phyloP scores from a whole-genome alignment of 106 monocot genomes.

The Dendrobium nobile region DNA sequence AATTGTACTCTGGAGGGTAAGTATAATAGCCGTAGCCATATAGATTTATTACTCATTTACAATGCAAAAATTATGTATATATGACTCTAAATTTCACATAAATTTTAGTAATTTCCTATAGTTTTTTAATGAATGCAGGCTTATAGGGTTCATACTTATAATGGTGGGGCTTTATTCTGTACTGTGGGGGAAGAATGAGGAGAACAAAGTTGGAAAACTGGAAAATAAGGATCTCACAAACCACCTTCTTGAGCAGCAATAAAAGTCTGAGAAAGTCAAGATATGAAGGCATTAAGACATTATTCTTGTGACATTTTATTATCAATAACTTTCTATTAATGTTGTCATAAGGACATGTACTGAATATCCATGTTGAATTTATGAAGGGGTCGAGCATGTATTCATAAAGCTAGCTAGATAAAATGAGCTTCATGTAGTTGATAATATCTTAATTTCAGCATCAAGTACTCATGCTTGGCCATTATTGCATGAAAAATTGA shows the following conservation, averaged over 20 bases:
- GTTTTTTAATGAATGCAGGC: slow-evolving; percentile 21
- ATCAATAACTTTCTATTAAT: no score
- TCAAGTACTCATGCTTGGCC: no score
- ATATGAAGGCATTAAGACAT: no score
- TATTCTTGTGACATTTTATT: neutral
- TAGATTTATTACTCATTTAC: neutral
- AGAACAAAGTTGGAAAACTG: slow-evolving; percentile 26
- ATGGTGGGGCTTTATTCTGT: slow-evolving; percentile 76
- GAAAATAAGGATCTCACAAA: slow-evolving; percentile 24
- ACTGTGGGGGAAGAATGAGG: slow-evolving; percentile 81
- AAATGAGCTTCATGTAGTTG: no score
- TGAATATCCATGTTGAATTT: no score
- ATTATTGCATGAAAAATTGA: no score
- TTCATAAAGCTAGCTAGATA: no score
- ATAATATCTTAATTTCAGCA: no score
- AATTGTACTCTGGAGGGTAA: slow-evolving; percentile 84
- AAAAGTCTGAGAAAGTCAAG: slow-evolving; percentile 6
- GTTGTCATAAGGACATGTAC: no score
- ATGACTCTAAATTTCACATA: no score
- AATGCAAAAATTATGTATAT: neutral
- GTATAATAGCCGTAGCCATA: neutral
- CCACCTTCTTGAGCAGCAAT: slow-evolving; percentile 40
- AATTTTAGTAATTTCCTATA: neutral
- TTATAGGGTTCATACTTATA: slow-evolving; percentile 68
- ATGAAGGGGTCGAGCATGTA: no score